phyloP scores from a whole-genome alignment of 2,329 filamentous ascomycete genomes.

The Orbilia brochopaga region DNA sequence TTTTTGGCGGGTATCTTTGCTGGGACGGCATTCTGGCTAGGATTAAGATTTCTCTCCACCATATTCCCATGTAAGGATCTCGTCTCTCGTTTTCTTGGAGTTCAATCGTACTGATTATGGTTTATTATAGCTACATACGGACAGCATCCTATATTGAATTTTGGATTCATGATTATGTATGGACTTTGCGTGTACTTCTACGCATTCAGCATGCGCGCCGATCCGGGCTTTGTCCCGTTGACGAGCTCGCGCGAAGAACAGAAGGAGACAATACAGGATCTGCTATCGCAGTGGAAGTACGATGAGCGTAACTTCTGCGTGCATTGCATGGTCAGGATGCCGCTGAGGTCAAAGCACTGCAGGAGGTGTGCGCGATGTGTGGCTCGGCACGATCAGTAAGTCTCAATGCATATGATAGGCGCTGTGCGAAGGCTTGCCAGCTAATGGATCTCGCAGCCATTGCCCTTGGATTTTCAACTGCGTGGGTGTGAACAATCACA shows the following conservation, averaged over 20 bases:
- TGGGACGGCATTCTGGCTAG: conserved; percentile 80
- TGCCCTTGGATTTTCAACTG: conserved; percentile 99
- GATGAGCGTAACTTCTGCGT: conserved; percentile 95
- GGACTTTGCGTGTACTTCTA: conserved; percentile 83
- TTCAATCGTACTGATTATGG: conserved; percentile 14
- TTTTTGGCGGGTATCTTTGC: conserved; percentile 95
- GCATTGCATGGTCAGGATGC: conserved; percentile 90
- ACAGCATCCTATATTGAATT: conserved; percentile 74
- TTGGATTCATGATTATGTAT: conserved; percentile 72
- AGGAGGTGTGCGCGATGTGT: conserved; percentile 88
- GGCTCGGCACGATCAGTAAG: conserved; percentile 94
- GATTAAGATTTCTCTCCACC: conserved; percentile 74
- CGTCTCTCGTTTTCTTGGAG: conserved; percentile 11
- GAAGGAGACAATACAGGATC: conserved; percentile 83
- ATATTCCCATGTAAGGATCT: conserved; percentile 71
- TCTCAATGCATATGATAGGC: conserved; percentile 51
- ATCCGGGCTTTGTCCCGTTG: conserved; percentile 93
- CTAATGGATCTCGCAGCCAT: conserved; percentile 66
- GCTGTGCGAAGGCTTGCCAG: conserved; percentile 9
- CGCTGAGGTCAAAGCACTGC: conserved; percentile 94
- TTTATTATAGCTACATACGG: conserved; percentile 66
- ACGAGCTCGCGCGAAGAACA: conserved; percentile 87
- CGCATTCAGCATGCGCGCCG: conserved; percentile 78
- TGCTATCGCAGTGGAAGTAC: conserved; percentile 84
- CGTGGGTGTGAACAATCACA: conserved; percentile 91